Evolutionary conservation across 2,329 filamentous ascomycete species (phyloP), one percentile per base, ranked within the genome.

Genomic region (Ceratocystis variospora): DNA sequence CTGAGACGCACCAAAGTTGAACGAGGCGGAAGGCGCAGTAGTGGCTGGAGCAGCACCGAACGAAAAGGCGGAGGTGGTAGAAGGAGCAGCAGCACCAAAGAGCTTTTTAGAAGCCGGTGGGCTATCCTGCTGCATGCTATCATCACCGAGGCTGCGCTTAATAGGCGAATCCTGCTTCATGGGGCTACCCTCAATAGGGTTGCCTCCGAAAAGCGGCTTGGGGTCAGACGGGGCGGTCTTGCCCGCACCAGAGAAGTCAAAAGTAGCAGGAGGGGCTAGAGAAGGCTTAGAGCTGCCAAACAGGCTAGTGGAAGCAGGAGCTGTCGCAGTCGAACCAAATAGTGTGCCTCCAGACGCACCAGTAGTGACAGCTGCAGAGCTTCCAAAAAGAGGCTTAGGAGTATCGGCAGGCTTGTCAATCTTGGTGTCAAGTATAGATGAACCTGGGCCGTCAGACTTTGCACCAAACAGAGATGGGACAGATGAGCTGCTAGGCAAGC

Each of bases 111-210:
- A 55, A 8, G 68, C 57, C 12, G 68, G 66, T 17, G 68, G 63
- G 62, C 66, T 67, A 25, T 70, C 67, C 31, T 67, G 66, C n/a
- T 65, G 55, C 50, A 68, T 68, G 31, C 61, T 62, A 46, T 68
- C 67, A 4, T 64, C 61, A 2, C 19, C 62, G 6, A 64, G 25
- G 37, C 53, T 33, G 65, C 61, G 65, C 55, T 65, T 69, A 41
- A 45, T 64, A 57, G 64, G 67, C 7, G 67, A 68, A 64, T 78
- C 76, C 67, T 80, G 75, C 69, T 79, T 78, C 71, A 80, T 76
- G 17, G 75, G 75, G 64, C 76, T 77, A 41, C 75, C 75, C 62
- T 73, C 75, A 70, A 81, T 75, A 22, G 66, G 66, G 33, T 75
- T 72, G 7, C 73, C 70, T 15, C 73, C 74, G 65, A 79, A 79